Evolutionary conservation across 805 yeast species (phyloP).

Genomic region (Candida sonorensis): DNA sequence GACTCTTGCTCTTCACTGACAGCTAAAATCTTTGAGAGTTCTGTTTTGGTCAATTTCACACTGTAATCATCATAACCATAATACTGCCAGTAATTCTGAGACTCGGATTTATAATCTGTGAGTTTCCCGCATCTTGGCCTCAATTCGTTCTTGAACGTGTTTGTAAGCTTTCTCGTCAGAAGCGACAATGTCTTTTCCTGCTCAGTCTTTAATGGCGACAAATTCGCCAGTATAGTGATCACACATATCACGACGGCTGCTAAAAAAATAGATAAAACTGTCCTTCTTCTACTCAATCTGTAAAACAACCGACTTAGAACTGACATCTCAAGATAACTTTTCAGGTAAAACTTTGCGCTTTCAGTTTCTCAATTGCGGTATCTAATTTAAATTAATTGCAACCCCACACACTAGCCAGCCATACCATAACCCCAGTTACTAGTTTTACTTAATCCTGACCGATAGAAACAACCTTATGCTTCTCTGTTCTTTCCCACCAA

Average conservation of each 20-base stretch:
- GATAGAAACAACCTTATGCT: no score
- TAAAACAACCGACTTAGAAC: no score
- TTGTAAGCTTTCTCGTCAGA: conserved; percentile 10
- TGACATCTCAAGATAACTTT: no score
- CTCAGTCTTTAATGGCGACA: conserved; percentile 8
- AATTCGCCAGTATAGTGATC: conserved; percentile 3
- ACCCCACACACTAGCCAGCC: no score
- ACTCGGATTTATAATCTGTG: conserved; percentile 15
- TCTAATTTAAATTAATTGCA: no score
- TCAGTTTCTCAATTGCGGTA: no score
- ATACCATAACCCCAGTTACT: no score
- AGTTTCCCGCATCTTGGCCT: conserved; percentile 21
- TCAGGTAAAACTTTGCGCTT: no score
- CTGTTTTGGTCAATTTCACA: conserved; percentile 13
- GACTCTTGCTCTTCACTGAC: conserved; percentile 18
- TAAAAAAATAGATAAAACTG: background rate
- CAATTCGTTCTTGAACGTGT: conserved; percentile 5
- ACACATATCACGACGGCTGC: conserved; percentile 1
- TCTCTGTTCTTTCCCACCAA: no score
- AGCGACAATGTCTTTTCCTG: conserved; percentile 11
- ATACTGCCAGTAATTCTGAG: conserved; percentile 24
- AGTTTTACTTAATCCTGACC: no score
- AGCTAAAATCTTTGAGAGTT: conserved; percentile 15
- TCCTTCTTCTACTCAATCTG: conserved; percentile 2
- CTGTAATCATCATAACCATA: conserved; percentile 25